Base-by-base conservation (phyloP, 371 early-diverging fungal species). In the Apophysomyces elegans region DNA sequence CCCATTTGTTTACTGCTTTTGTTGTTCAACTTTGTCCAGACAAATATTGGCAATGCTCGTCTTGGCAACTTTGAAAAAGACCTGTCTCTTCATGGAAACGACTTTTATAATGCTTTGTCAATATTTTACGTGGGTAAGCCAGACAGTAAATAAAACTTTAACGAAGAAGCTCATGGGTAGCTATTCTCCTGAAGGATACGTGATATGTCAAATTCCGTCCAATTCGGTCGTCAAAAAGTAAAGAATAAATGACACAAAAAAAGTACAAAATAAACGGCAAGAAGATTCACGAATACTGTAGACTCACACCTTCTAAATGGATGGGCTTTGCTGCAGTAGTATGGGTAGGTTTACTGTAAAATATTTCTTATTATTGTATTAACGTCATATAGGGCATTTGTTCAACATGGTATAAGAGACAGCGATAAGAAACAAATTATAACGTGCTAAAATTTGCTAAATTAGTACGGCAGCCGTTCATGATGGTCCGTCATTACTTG, bases 41-140 rank as follows among this genome's bases (percentile, higher is more conserved):
- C 59, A 7, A 68, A 68, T 16, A 68, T 68, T 21, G 68, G 68
- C 7, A 68, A 68, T 56, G 69, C 69, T 12, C 50, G 69, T 1
- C 58, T 64, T 7, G 69, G 69, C 32, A 13, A 36, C 21, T 44
- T 69, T 21, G 69, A 69, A 56, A 16, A 58, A 4, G 69, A 69
- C 44, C 57, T 69, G 1, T 7, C 39, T 21, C 47, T 69, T 8
- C 26, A 41, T 16, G 65, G 65, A 6, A 59, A 61, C 12, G 69
- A 69, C 16, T 69, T 64, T 37, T 69, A 64, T 37, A 69, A 69
- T 37, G 69, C 64, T 14, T 45, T 69, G 18, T 54, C 61, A 3
- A 26, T 69, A 1, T 69, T 69, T 43, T 69, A 61, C 37, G 58
- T 63, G 46, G 69, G 69, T 38, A 21, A 43, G 62, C 57, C 2